Percentiles rank a stretch among this genome's conserved stretches.
phyloP scores from a whole-genome alignment of 305 asterid genomes.

The Fraxinus baroniana region DNA sequence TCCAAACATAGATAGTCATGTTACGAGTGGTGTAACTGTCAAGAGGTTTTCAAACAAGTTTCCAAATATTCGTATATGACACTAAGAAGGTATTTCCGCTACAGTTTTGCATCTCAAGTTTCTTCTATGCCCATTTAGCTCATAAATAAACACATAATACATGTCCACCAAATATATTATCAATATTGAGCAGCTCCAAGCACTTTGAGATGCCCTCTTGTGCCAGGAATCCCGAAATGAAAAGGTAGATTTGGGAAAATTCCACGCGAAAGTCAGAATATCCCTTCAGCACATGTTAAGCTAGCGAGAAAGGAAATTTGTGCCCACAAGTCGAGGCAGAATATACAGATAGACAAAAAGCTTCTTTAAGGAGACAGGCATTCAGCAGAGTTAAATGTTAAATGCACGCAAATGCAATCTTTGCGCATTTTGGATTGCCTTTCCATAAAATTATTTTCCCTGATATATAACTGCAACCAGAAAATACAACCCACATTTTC shows the following conservation, averaged over 20 bases:
- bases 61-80: neutral
- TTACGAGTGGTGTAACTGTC: neutral
- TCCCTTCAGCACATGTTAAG: neutral
- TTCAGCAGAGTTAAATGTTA: neutral
- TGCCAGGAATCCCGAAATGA: neutral
- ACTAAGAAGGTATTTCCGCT: neutral
- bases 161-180: neutral
- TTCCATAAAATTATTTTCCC: neutral
- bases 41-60: neutral
- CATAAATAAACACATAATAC: neutral
- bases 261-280: neutral
- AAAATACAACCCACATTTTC: constrained; percentile 53
- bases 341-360: neutral
- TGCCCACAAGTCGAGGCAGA: neutral
- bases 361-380: neutral
- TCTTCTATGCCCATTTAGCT: neutral
- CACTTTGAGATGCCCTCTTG: neutral
- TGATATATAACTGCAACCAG: constrained; percentile 9
- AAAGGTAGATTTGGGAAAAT: neutral
- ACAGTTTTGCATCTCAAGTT: neutral
- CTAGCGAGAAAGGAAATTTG: neutral
- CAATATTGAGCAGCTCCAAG: neutral
- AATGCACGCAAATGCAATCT: neutral
- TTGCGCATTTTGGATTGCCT: neutral
- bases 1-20: constrained; percentile 2